These are phyloP conservation scores for Aurinia saxatilis DNA, from an alignment of 345 rosid genomes.

Conservation along the genomic window DNA sequence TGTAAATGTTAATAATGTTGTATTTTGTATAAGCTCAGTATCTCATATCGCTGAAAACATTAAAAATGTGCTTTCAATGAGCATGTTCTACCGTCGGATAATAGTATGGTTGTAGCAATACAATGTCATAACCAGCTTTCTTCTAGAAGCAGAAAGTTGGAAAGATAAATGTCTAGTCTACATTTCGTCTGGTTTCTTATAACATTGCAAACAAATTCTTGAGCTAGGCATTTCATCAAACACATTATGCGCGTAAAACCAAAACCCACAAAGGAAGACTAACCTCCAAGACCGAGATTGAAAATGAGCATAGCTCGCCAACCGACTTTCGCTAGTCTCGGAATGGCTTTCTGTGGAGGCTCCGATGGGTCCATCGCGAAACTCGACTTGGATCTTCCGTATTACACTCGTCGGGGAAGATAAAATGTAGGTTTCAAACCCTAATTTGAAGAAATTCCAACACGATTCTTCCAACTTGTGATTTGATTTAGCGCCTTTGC, in stretches of 20 bases:
- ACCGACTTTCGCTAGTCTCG: conserved; percentile 35
- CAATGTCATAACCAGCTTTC: too few relatives aligned
- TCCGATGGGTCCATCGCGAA: conserved; percentile 36
- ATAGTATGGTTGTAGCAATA: too few relatives aligned
- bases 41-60: neutral
- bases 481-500: conserved; percentile 7
- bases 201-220: neutral
- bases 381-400: conserved; percentile 16
- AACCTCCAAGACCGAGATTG: conserved; percentile 76
- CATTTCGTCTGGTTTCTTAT: neutral
- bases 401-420: neutral
- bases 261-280: neutral
- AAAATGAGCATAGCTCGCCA: conserved; percentile 65
- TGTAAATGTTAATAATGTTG: neutral
- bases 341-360: conserved; percentile 24
- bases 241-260: conserved; percentile 23
- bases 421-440: conserved; percentile 2
- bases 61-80: too few relatives aligned
- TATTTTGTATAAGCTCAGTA: too few relatives aligned
- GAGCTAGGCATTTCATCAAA: conserved; percentile 34
- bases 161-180: too few relatives aligned
- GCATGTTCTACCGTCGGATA: too few relatives aligned
- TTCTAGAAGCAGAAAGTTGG: neutral
- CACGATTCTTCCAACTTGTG: neutral
- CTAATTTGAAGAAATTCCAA: neutral